phyloP scores from a whole-genome alignment of 805 yeast genomes.

The Millerago galiae region DNA sequence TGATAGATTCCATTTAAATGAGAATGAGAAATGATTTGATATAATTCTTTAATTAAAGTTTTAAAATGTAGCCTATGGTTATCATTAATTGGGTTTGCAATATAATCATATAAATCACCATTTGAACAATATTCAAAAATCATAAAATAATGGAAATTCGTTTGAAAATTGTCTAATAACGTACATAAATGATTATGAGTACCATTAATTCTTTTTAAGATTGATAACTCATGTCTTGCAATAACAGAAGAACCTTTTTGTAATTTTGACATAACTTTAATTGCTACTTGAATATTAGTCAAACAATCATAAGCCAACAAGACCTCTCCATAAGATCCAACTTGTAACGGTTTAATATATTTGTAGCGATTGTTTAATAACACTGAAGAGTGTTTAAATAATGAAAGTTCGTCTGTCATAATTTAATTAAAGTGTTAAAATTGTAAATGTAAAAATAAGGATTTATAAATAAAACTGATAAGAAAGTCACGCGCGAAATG shows the following conservation, averaged over 20 bases:
- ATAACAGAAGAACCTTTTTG: conserved; percentile 34
- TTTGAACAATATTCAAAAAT: conserved; percentile 61
- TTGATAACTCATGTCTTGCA: conserved; percentile 49
- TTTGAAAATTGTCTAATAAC: conserved; percentile 51
- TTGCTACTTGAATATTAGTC: conserved; percentile 36
- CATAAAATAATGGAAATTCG: conserved; percentile 43
- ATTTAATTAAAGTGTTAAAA: not conserved
- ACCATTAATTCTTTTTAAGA: conserved; percentile 24
- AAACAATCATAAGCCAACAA: conserved; percentile 41
- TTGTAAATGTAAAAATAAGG: not conserved
- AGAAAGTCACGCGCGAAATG: not conserved
- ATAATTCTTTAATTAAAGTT: conserved; percentile 41
- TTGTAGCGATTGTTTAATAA: conserved; percentile 2
- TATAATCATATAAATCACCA: conserved; percentile 62
- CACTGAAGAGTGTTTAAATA: not conserved
- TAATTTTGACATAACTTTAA: conserved; percentile 46
- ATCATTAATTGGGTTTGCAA: conserved; percentile 23
- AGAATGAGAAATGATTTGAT: conserved; percentile 44
- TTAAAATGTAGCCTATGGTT: conserved; percentile 25
- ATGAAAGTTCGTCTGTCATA: not conserved
- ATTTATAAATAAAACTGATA: not conserved
- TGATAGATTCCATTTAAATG: conserved; percentile 59
- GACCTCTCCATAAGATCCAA: conserved; percentile 58
- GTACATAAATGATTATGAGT: conserved; percentile 49
- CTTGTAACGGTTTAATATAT: conserved; percentile 12